Evolutionary conservation across 192 early-diverging fungal genomes (phyloP), one percentile per base, ranked within the genome.

Genomic region (Coemansia sp.): DNA sequence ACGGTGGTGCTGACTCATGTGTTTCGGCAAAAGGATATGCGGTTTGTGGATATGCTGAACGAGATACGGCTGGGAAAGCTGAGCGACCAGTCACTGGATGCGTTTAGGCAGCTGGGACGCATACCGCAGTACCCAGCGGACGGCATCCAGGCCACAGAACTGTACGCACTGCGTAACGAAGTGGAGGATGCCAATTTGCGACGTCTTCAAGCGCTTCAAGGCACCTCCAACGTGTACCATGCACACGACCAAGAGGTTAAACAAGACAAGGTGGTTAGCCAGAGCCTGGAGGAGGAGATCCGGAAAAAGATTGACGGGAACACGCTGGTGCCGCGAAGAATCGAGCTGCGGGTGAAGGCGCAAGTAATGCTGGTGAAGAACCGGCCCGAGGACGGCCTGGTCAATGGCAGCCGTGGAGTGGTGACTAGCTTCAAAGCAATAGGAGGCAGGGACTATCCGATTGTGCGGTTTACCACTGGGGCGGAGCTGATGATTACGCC

Each of bases 281-380:
- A 40, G 30, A 20, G 31, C 0, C 51, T 54, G 0, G 36, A 46
- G 11, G 70, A 79, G 20, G 73, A 72, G 2, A 39, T 53, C 2
- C 42, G 57, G 16, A 49, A 31, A 1, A 70, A 66, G 31, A 70
- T 79, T 18, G 76, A 79, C 35, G 42, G 46, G 4, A 44, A 31
- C 46, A 57, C 56, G 36, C 69, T 80, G 63, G 57, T 68, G 5
- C 89, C 85, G 0, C 51, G 68, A 3, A 42, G 55, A 15, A 73
- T 97, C 6, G 78, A 83, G 44, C 65, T 97, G 18, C 93, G 92
- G 73, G 21, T 69, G 6, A 58, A 81, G 45, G 88, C 92, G 3
- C 94, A 94, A 60, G 94, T 97, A 1, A 93, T 93, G 89, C 70
- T 97, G 45, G 72, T 89, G 30, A 92, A 89, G 58, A 90, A 91